Evolutionary conservation across 1,139 yeast species (phyloP).

Genomic region (Arxiozyma slooffiae): DNA sequence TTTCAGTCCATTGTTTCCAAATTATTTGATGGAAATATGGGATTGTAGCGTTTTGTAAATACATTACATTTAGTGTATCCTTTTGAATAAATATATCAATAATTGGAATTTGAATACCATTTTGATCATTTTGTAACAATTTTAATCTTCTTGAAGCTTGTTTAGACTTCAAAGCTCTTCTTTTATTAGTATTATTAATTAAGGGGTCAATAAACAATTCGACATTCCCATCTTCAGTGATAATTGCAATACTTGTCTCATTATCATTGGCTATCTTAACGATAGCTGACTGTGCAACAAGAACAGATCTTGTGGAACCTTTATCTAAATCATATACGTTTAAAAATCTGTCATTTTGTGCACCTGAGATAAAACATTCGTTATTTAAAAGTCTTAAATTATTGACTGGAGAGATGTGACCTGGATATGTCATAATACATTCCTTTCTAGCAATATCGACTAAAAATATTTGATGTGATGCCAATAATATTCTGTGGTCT

Average conservation of each 20-base stretch:
- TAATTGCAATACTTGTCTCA: conserved; percentile 41
- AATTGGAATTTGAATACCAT: conserved; percentile 27
- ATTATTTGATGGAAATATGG: conserved; percentile 54
- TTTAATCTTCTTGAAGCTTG: conserved; percentile 38
- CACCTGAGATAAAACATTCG: conserved; percentile 53
- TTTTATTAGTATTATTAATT: conserved; percentile 27
- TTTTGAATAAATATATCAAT: conserved; percentile 37
- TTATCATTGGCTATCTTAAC: conserved; percentile 36
- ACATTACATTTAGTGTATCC: conserved; percentile 41
- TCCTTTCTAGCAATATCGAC: conserved; percentile 35
- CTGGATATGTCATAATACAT: conserved; percentile 49
- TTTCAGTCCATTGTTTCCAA: conserved; percentile 37
- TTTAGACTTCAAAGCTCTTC: conserved; percentile 39
- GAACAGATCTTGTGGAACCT: conserved; percentile 38
- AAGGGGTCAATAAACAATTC: conserved; percentile 58
- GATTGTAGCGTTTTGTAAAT: conserved; percentile 64
- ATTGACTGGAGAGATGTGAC: conserved; percentile 59
- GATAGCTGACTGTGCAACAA: conserved; percentile 60
- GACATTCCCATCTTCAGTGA: conserved; percentile 59
- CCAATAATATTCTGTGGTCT: conserved; percentile 37
- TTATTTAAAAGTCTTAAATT: conserved; percentile 35
- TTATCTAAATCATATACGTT: conserved; percentile 46
- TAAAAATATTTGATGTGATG: conserved; percentile 53
- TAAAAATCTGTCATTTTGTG: conserved; percentile 68
- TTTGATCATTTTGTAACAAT: conserved; percentile 31